Conservation (phyloP, 768 basidiomycete genomes). For the Calocybe cyanea region DNA sequence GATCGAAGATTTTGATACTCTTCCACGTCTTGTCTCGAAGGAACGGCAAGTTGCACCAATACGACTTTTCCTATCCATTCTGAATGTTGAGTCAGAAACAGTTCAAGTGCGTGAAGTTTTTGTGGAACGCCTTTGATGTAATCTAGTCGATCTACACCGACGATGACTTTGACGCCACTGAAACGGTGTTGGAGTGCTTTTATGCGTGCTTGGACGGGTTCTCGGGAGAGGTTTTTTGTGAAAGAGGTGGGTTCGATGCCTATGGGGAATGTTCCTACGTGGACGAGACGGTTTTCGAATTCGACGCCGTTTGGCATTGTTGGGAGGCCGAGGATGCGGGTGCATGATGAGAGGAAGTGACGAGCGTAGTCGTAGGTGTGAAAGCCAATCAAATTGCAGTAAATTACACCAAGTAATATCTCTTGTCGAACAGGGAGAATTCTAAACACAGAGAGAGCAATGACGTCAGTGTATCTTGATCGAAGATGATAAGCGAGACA, state of each 20-base stretch:
- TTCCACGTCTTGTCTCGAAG: conserved; percentile 96
- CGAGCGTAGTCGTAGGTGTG: conserved; percentile 99
- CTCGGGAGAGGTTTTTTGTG: conserved; percentile 78
- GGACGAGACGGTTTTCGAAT: conserved; percentile 90
- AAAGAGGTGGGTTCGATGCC: conserved; percentile 96
- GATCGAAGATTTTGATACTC: conserved; percentile 97
- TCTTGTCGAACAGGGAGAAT: conserved; percentile 96
- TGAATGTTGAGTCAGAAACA: conserved; percentile 95
- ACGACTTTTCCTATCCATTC: conserved; percentile 99
- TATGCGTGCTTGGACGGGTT: conserved; percentile 78
- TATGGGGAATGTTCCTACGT: conserved; percentile 98
- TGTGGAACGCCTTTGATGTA: conserved; percentile 99
- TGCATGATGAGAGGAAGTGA: conserved; percentile 98
- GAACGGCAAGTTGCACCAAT: conserved; percentile 94
- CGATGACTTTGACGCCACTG: conserved; percentile 92
- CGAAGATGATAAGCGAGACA: neutral
- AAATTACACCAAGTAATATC: conserved; percentile 92
- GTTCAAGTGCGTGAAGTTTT: conserved; percentile 93
- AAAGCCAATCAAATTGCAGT: conserved; percentile 97
- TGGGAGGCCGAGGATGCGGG: conserved; percentile 88
- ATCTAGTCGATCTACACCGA: conserved; percentile 96
- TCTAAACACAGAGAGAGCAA: conserved; percentile 36
- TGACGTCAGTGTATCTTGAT: neutral
- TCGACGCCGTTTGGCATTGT: conserved; percentile 99
- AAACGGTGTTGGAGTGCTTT: conserved; percentile 84